phyloP scores from a whole-genome alignment of 2,329 filamentous ascomycete species.

The Neopestalotiopsis sp. region DNA sequence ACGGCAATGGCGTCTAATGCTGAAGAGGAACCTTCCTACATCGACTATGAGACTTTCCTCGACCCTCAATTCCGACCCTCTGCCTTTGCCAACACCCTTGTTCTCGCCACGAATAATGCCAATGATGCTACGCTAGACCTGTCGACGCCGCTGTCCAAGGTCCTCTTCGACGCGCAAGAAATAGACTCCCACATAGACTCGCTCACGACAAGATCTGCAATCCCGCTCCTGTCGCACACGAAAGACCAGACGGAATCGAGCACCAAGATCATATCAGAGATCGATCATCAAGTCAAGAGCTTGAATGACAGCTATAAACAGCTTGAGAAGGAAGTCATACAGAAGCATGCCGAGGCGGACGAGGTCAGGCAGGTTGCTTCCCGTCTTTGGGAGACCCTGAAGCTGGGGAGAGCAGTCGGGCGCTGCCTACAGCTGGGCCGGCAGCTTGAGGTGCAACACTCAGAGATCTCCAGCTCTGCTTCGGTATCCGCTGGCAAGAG shows the following conservation, averaged over 20 bases:
- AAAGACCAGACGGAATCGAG: constrained; percentile 76
- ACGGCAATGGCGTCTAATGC: constrained; percentile 39
- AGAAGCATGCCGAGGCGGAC: constrained; percentile 85
- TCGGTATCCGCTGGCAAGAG: constrained; percentile 49
- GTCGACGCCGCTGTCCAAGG: constrained; percentile 88
- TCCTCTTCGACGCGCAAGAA: constrained; percentile 96
- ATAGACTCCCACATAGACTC: constrained; percentile 95
- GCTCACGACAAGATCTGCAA: constrained; percentile 82
- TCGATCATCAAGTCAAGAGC: constrained; percentile 80
- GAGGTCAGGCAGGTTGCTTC: constrained; percentile 80
- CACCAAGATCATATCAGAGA: constrained; percentile 72
- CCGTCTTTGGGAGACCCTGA: constrained; percentile 80
- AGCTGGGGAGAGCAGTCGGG: constrained; percentile 76
- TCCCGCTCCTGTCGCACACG: constrained; percentile 82
- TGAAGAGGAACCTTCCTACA: constrained; percentile 77
- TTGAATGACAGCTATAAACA: constrained; percentile 86
- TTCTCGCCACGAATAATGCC: constrained; percentile 89
- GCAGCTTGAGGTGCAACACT: constrained; percentile 85
- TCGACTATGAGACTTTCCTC: constrained; percentile 94
- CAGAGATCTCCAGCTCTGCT: constrained; percentile 63
- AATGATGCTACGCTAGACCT: constrained; percentile 91
- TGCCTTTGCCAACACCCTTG: constrained; percentile 85
- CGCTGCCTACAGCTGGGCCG: constrained; percentile 82
- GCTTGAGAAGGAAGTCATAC: constrained; percentile 83
- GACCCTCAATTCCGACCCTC: constrained; percentile 81